phyloP scores from a whole-genome alignment of 495 filamentous ascomycete species.

The Niebla homalea region DNA sequence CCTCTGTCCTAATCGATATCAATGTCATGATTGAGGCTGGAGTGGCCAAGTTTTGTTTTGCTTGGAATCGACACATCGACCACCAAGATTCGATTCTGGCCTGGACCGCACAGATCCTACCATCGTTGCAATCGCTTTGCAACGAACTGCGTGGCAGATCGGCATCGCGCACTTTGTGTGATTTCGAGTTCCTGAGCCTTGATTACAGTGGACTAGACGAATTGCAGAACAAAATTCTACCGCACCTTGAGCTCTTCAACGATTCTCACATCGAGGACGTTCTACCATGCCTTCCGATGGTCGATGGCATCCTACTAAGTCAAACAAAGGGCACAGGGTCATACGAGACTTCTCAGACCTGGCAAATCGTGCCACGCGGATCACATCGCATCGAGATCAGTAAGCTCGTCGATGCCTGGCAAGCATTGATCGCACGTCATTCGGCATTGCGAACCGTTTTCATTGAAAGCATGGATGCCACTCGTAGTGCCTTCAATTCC shows the following conservation, averaged over 20 bases:
- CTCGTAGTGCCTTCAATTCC: too few species aligned
- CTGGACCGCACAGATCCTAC: neutral
- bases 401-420: neutral
- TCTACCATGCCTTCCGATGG: neutral
- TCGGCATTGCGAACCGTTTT: neutral
- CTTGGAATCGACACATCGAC: neutral
- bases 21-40: neutral
- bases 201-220: too few species aligned
- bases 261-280: neutral
- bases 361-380: neutral
- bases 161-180: too few species aligned
- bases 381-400: neutral
- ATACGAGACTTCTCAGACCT: neutral
- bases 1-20: neutral
- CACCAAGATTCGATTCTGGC: neutral
- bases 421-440: neutral
- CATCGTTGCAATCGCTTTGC: neutral
- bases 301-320: neutral
- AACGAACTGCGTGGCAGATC: too few species aligned
- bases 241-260: too few species aligned
- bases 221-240: too few species aligned
- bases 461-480: neutral
- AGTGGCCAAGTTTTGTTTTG: neutral
- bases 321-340: neutral
- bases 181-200: too few species aligned